Conservation (phyloP, 2,329 filamentous ascomycete species). For the Exophiala xenobiotica region DNA sequence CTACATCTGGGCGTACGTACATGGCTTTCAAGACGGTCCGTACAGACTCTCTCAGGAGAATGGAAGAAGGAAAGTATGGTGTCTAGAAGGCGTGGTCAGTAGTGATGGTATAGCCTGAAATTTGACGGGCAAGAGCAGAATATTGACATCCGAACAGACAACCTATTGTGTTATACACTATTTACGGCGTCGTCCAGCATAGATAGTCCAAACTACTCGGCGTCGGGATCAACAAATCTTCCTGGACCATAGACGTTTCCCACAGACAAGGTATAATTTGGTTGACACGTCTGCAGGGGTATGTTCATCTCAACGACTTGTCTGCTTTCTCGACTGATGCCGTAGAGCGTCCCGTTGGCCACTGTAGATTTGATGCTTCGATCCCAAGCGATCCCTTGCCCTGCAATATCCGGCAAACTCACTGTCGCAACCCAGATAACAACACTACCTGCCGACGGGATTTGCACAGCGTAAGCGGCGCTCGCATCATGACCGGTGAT, state of each 20-base stretch:
- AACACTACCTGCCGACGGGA: conserved; percentile 5
- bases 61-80: too few relatives aligned
- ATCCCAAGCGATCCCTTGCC: conserved; percentile 10
- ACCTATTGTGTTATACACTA: too few relatives aligned
- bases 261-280: conserved; percentile 1
- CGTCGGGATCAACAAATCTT: neutral
- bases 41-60: too few relatives aligned
- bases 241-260: conserved; percentile 1
- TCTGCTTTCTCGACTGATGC: conserved; percentile 7
- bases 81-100: too few relatives aligned
- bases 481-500: conserved; percentile 10
- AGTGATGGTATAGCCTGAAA: too few relatives aligned
- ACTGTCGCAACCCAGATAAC: conserved; percentile 10
- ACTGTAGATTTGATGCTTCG: neutral
- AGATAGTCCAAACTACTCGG: too few relatives aligned
- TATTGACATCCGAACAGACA: too few relatives aligned
- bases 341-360: conserved; percentile 7
- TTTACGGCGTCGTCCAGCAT: too few relatives aligned
- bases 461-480: conserved; percentile 1
- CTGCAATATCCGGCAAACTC: conserved; percentile 7
- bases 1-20: too few relatives aligned
- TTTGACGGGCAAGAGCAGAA: too few relatives aligned
- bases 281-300: conserved; percentile 4
- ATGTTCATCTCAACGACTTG: conserved; percentile 11
- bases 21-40: too few relatives aligned